These are phyloP conservation scores for Achaetomiella virescens DNA, from an alignment of 495 filamentous ascomycete species.

Conservation along the genomic window DNA sequence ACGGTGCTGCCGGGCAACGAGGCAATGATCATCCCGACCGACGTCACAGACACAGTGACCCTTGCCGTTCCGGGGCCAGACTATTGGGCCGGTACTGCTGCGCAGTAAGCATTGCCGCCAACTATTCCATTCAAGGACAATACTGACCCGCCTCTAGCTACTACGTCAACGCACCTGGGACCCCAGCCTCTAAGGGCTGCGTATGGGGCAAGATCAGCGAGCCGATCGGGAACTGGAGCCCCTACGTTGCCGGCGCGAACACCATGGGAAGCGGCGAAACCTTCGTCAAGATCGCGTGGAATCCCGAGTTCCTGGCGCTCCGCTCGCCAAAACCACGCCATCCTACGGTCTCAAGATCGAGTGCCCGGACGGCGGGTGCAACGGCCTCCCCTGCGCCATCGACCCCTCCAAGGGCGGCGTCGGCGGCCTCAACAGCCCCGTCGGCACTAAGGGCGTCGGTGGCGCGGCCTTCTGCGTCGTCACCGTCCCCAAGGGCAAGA, in stretches of 20 bases:
- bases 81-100: constrained; percentile 69
- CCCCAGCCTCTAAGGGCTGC: constrained; percentile 54
- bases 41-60: constrained; percentile 47
- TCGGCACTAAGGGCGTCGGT: constrained; percentile 54
- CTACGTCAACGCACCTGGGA: constrained; percentile 75
- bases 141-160: constrained; percentile 42
- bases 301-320: constrained; percentile 64
- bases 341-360: constrained; percentile 65
- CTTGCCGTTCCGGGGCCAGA: constrained; percentile 64
- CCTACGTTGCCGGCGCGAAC: constrained; percentile 75
- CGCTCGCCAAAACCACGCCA: constrained; percentile 53
- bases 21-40: constrained; percentile 78
- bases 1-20: constrained; percentile 83
- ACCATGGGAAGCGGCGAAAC: constrained; percentile 58
- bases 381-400: constrained; percentile 69
- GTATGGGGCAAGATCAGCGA: constrained; percentile 61
- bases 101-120: constrained; percentile 51
- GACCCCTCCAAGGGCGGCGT: constrained; percentile 52
- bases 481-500: constrained; percentile 61
- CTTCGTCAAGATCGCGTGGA: constrained; percentile 73
- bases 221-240: constrained; percentile 72
- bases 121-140: not conserved
- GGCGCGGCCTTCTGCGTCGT: constrained; percentile 74
- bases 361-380: constrained; percentile 61
- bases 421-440: constrained; percentile 54